Conservation (phyloP, 257 asterid species). For the Scutellaria galericulata region DNA sequence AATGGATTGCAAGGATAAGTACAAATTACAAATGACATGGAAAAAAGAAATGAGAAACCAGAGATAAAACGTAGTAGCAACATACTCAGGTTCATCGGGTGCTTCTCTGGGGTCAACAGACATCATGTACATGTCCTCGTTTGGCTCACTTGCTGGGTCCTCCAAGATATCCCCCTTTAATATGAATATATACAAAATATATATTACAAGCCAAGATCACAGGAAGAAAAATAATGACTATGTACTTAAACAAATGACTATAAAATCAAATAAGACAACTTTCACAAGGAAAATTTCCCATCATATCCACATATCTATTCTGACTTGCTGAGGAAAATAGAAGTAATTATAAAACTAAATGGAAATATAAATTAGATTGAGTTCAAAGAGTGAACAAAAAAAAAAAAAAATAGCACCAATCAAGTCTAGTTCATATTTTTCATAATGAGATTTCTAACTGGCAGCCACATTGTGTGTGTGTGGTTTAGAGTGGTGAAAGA, state of each 20-base stretch:
- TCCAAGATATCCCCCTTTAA: conserved; percentile 87
- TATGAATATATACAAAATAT: background rate
- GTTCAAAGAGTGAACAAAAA: background rate
- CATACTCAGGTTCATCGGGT: conserved; percentile 84
- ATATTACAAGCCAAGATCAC: conserved; percentile 10
- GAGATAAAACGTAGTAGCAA: conserved; percentile 6
- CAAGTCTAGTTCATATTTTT: background rate
- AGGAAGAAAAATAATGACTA: background rate
- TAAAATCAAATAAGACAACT: background rate
- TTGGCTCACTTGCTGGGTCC: conserved; percentile 92
- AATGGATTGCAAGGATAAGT: background rate
- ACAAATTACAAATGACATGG: background rate
- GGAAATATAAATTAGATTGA: background rate
- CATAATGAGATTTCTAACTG: conserved; percentile 3
- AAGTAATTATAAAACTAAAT: background rate
- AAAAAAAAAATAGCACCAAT: background rate
- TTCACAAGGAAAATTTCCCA: background rate
- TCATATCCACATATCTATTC: background rate
- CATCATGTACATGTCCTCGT: conserved; percentile 96
- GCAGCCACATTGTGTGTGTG: background rate
- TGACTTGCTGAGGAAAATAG: background rate
- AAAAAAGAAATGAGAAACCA: background rate
- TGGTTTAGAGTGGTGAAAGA: background rate
- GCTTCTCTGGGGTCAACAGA: conserved; percentile 77
- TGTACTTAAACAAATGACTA: background rate